Percentiles rank a stretch among this genome's conserved stretches.
Evolutionary conservation across 441 rosid species (phyloP).

Genomic region (Daphne laureola): DNA sequence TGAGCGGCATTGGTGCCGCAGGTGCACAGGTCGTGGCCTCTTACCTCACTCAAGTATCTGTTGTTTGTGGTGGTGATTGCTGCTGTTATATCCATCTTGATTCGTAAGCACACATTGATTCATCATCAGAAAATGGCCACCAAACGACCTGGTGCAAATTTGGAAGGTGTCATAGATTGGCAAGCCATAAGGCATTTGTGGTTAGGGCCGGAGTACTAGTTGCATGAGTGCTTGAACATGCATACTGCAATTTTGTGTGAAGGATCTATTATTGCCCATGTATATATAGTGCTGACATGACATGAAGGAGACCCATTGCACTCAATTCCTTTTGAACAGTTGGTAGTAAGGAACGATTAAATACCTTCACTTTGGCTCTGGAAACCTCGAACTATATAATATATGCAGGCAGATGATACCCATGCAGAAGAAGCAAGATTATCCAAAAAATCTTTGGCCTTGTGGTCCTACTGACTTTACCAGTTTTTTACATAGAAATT

Average conservation of each 20-base stretch:
- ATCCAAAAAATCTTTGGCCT: too few species aligned
- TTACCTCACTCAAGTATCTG: conserved; percentile 5
- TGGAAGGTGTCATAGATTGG: conserved; percentile 29
- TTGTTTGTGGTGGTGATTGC: conserved; percentile 18
- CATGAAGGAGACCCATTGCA: too few species aligned
- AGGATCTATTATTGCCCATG: too few species aligned
- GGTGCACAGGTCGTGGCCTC: conserved; percentile 15
- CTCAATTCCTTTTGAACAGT: too few species aligned
- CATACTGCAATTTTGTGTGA: too few species aligned
- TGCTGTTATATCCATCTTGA: conserved; percentile 11
- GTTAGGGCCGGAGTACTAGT: conserved; percentile 14
- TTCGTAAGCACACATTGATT: background rate
- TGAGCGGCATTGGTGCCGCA: conserved; percentile 19
- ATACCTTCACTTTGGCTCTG: conserved; percentile 51
- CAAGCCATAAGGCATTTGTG: conserved; percentile 39
- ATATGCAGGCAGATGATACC: conserved; percentile 65
- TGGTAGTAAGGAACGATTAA: too few species aligned
- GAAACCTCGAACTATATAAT: conserved; percentile 66
- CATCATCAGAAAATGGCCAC: background rate
- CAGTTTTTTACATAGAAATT: too few species aligned
- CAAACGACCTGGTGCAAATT: conserved; percentile 3
- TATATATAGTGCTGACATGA: too few species aligned
- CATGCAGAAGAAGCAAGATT: too few species aligned
- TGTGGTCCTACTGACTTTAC: too few species aligned
- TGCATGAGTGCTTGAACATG: too few species aligned